phyloP scores from a whole-genome alignment of 495 filamentous ascomycete genomes.

The Penicillium salamii region DNA sequence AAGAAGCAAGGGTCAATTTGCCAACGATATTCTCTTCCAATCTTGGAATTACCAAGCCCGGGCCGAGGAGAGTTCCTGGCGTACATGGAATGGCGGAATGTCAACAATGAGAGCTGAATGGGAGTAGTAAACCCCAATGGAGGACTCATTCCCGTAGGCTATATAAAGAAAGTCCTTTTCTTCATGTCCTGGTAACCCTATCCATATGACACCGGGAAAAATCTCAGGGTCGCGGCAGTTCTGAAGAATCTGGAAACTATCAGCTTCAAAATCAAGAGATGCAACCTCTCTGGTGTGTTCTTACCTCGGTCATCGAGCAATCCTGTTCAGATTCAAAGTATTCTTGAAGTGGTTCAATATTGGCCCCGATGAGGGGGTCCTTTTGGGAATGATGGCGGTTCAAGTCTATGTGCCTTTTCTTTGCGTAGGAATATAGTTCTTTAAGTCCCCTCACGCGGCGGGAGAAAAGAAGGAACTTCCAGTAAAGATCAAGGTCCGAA shows the following conservation, averaged over 20 bases:
- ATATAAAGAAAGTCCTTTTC: constrained; percentile 20
- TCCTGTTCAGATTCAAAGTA: too few relatives aligned
- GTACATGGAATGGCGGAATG: constrained; percentile 12
- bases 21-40: too few relatives aligned
- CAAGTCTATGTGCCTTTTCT: neutral
- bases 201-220: constrained; percentile 15
- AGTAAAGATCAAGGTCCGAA: neutral
- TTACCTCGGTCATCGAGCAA: too few relatives aligned
- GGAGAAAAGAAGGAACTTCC: too few relatives aligned
- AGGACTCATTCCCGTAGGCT: constrained; percentile 22
- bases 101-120: constrained; percentile 23
- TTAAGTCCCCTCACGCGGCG: too few relatives aligned
- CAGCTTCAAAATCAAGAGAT: too few relatives aligned
- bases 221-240: too few relatives aligned
- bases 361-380: neutral
- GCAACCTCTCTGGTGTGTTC: too few relatives aligned
- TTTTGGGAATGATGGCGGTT: neutral
- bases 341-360: too few relatives aligned
- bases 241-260: too few relatives aligned
- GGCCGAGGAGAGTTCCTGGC: neutral
- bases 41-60: neutral
- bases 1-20: too few relatives aligned
- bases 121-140: constrained; percentile 11
- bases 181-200: constrained; percentile 14
- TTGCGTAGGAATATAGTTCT: neutral